Evolutionary conservation across 805 yeast species (phyloP).

Genomic region (Kluyveromyces starmeri): DNA sequence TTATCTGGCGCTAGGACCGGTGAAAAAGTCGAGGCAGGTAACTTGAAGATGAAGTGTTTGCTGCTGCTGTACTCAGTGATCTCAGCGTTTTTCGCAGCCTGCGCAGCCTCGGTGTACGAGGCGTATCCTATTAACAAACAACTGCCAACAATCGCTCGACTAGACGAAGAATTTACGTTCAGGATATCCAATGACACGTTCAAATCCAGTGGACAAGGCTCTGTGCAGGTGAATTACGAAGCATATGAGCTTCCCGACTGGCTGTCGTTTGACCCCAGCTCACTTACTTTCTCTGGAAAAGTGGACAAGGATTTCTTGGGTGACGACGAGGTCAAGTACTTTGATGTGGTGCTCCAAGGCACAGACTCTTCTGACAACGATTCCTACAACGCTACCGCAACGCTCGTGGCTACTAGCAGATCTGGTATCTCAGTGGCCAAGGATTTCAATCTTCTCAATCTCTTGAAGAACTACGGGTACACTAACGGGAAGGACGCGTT

Average conservation of each 20-base stretch:
- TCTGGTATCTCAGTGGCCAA: slow-evolving; percentile 38
- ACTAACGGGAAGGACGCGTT: slow-evolving; percentile 73
- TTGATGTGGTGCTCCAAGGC: slow-evolving; percentile 52
- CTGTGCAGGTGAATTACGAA: slow-evolving; percentile 41
- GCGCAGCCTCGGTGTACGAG: slow-evolving; percentile 20
- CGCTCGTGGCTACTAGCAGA: slow-evolving; percentile 43
- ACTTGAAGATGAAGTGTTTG: not conserved
- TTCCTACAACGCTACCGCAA: slow-evolving; percentile 40
- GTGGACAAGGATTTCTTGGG: slow-evolving; percentile 33
- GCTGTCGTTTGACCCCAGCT: slow-evolving; percentile 59
- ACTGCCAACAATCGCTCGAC: slow-evolving; percentile 80
- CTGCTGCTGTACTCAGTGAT: not conserved
- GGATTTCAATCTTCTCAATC: slow-evolving; percentile 34
- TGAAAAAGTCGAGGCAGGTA: too few relatives aligned
- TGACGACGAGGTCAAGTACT: slow-evolving; percentile 33
- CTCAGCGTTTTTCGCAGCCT: slow-evolving; percentile 2
- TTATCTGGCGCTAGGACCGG: too few relatives aligned
- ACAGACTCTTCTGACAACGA: slow-evolving; percentile 46
- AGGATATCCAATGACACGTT: slow-evolving; percentile 66
- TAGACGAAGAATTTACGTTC: slow-evolving; percentile 51
- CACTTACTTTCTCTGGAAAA: slow-evolving; percentile 62
- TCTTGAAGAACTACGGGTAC: slow-evolving; percentile 55
- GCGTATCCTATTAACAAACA: slow-evolving; percentile 45
- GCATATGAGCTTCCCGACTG: slow-evolving; percentile 62
- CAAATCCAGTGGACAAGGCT: slow-evolving; percentile 34